Percentiles rank a stretch among this genome's conserved stretches.
These are phyloP conservation scores for Neurospora sp. DNA, from an alignment of 495 filamentous ascomycete species.

Conservation along the genomic window DNA sequence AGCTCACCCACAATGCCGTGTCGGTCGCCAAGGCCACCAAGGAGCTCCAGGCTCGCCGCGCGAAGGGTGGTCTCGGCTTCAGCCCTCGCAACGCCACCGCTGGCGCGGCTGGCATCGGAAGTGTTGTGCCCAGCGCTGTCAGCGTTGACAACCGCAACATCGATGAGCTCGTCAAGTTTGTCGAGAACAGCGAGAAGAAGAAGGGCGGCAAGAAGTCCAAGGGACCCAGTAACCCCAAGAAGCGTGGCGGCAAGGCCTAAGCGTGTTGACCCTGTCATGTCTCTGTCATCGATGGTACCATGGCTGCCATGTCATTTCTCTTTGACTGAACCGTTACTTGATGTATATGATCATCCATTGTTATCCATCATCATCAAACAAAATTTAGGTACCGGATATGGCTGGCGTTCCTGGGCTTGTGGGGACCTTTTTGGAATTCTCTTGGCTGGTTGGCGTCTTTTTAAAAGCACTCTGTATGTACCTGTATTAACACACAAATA, in stretches of 20 bases:
- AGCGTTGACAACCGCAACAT: slow-evolving; percentile 10
- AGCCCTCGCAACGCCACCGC: slow-evolving; percentile 39
- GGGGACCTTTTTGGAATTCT: not conserved
- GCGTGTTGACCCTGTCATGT: not conserved
- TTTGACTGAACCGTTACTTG: not conserved
- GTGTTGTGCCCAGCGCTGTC: slow-evolving; percentile 8
- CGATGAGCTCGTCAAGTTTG: slow-evolving; percentile 15
- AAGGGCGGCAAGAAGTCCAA: slow-evolving; percentile 55
- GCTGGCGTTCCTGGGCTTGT: not conserved
- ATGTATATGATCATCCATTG: not conserved
- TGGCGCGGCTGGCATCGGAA: slow-evolving; percentile 23
- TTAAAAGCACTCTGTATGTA: not conserved
- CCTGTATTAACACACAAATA: not conserved
- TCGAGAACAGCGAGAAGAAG: slow-evolving; percentile 16
- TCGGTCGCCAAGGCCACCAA: slow-evolving; percentile 86
- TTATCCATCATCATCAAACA: not conserved
- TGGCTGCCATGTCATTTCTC: not conserved
- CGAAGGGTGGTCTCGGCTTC: slow-evolving; percentile 42
- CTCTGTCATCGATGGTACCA: not conserved
- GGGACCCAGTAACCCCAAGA: slow-evolving; percentile 60
- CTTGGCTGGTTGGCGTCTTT: not conserved
- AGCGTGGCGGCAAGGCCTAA: slow-evolving; percentile 31
- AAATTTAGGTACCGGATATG: not conserved
- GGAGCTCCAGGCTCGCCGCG: slow-evolving; percentile 61
- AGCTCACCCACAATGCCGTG: slow-evolving; percentile 90